Conservation (phyloP, 2,329 filamentous ascomycete genomes). For the Ampelomyces quisqualis region DNA sequence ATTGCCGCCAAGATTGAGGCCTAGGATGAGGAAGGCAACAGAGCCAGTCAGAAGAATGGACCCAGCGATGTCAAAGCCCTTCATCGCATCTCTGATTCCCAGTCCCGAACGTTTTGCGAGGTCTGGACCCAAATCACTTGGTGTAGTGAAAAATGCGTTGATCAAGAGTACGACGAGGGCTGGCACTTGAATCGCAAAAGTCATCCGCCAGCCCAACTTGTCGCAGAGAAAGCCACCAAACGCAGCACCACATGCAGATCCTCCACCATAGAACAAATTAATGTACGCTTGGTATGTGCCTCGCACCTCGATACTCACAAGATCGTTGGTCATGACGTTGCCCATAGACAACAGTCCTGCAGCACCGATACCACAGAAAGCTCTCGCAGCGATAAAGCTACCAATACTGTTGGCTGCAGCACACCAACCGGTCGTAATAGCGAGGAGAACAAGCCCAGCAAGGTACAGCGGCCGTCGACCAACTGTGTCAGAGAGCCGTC, state of each 20-base stretch:
- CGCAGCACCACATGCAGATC: constrained; percentile 60
- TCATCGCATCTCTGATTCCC: constrained; percentile 47
- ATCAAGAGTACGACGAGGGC: constrained; percentile 50
- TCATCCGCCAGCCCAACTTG: constrained; percentile 71
- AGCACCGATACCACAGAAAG: constrained; percentile 70
- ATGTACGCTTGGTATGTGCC: constrained; percentile 72
- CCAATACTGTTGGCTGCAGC: constrained; percentile 65
- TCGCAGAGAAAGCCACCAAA: constrained; percentile 71
- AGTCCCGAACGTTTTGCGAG: constrained; percentile 45
- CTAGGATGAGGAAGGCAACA: constrained; percentile 53
- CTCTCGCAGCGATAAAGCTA: constrained; percentile 70
- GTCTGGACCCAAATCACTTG: constrained; percentile 49
- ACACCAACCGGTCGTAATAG: constrained; percentile 67
- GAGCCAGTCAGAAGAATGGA: constrained; percentile 50
- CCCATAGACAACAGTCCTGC: constrained; percentile 69
- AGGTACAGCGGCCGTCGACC: constrained; percentile 69
- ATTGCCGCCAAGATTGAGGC: constrained; percentile 56
- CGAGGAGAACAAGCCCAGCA: constrained; percentile 62
- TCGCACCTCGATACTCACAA: constrained; percentile 72
- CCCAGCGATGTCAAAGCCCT: constrained; percentile 53
- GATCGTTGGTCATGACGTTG: constrained; percentile 69
- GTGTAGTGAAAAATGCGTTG: constrained; percentile 48
- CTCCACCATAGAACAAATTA: constrained; percentile 61
- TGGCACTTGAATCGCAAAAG: constrained; percentile 58
- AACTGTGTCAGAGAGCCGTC: constrained; percentile 71